These are phyloP conservation scores for Termitomyces eurrhizus DNA, from an alignment of 768 basidiomycete species.

Conservation along the genomic window DNA sequence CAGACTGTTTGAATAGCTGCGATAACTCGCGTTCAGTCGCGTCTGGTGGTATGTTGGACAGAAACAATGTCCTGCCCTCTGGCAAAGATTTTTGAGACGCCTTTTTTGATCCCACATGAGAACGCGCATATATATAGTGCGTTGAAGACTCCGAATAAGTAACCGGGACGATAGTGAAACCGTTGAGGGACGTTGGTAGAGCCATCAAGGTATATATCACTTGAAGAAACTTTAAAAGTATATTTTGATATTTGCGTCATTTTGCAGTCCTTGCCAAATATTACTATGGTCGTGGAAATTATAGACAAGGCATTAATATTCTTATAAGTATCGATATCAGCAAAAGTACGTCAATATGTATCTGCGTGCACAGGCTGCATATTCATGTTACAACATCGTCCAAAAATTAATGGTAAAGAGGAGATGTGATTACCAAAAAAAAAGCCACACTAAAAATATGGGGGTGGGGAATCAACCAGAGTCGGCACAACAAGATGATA, in stretches of 20 bases:
- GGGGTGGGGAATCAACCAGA: slow-evolving; percentile 1
- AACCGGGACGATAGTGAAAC: slow-evolving; percentile 47
- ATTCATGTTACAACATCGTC: slow-evolving; percentile 13
- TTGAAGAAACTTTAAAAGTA: neutral
- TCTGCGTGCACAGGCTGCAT: slow-evolving; percentile 1
- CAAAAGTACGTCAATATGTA: neutral
- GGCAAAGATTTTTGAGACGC: slow-evolving; percentile 26
- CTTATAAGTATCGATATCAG: neutral
- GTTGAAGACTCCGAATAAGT: slow-evolving; percentile 41
- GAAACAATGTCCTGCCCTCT: slow-evolving; percentile 73
- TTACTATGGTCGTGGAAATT: neutral
- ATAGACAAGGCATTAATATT: neutral
- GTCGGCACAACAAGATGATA: slow-evolving; percentile 11
- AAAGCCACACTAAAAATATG: slow-evolving; percentile 1
- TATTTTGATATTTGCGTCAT: slow-evolving; percentile 7
- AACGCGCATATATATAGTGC: slow-evolving; percentile 77
- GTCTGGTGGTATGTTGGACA: slow-evolving; percentile 88
- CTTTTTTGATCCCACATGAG: slow-evolving; percentile 53
- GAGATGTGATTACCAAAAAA: slow-evolving; percentile 11
- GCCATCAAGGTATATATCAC: slow-evolving; percentile 16
- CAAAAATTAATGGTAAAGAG: slow-evolving; percentile 3
- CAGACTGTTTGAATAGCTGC: slow-evolving; percentile 71
- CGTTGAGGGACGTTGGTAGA: slow-evolving; percentile 30
- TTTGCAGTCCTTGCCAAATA: slow-evolving; percentile 2
- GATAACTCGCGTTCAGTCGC: slow-evolving; percentile 78